Evolutionary conservation across 805 yeast species (phyloP).

Genomic region (Hyphopichia homilentoma): DNA sequence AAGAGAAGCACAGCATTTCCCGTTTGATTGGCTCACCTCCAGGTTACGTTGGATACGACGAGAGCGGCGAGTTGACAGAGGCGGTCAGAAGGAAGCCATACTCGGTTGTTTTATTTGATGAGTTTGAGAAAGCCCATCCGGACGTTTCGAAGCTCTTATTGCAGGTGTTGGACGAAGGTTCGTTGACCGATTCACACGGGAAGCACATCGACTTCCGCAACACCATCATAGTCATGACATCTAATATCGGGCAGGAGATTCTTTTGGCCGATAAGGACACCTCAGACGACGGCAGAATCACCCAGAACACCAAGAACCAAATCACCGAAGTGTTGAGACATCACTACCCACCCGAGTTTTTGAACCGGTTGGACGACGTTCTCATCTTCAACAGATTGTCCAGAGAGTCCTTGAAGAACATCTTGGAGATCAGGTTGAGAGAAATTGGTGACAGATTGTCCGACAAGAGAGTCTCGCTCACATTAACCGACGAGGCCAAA

Average conservation of each 20-base stretch:
- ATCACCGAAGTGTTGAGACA: constrained; percentile 68
- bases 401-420: constrained; percentile 65
- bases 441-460: constrained; percentile 78
- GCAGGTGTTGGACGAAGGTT: constrained; percentile 95
- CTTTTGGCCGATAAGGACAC: constrained; percentile 61
- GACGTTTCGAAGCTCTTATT: constrained; percentile 87
- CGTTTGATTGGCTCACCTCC: constrained; percentile 97
- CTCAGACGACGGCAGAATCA: constrained; percentile 59
- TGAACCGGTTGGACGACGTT: constrained; percentile 92
- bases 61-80: constrained; percentile 94
- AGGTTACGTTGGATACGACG: constrained; percentile 95
- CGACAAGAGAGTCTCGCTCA: constrained; percentile 69
- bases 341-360: constrained; percentile 89
- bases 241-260: constrained; percentile 92
- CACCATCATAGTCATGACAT: constrained; percentile 93
- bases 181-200: constrained; percentile 92
- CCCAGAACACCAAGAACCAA: constrained; percentile 46
- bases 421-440: constrained; percentile 77
- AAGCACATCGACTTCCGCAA: constrained; percentile 91
- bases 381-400: constrained; percentile 89
- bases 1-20: constrained; percentile 88
- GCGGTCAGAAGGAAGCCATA: constrained; percentile 95
- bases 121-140: constrained; percentile 94
- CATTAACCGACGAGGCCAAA: constrained; percentile 61
- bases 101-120: constrained; percentile 89